Evolutionary conservation across 768 basidiomycete species (phyloP).

Genomic region (Zangia roseola): DNA sequence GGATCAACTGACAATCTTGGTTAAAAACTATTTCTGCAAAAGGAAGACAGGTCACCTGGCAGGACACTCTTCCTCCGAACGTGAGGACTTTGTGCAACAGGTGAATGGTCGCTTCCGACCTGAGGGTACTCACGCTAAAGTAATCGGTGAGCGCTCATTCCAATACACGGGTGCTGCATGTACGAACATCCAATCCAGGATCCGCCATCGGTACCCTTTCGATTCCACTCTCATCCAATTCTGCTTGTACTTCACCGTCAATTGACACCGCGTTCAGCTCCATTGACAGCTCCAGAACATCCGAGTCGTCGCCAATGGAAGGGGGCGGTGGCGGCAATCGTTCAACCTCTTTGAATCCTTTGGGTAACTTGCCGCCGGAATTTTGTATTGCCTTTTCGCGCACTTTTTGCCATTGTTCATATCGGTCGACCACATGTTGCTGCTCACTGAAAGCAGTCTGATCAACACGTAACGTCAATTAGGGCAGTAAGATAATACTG

Average conservation of each 20-base stretch:
- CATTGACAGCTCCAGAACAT: constrained; percentile 85
- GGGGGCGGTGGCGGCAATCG: constrained; percentile 78
- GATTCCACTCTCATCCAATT: constrained; percentile 77
- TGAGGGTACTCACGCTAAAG: constrained; percentile 66
- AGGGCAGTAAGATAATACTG: constrained; percentile 34
- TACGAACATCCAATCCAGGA: constrained; percentile 80
- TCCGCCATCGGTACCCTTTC: constrained; percentile 92
- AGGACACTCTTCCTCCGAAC: constrained; percentile 93
- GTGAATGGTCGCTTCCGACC: constrained; percentile 58
- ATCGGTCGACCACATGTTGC: constrained; percentile 79
- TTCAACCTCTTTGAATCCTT: constrained; percentile 64
- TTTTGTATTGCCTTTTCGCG: constrained; percentile 75
- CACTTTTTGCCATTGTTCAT: constrained; percentile 87
- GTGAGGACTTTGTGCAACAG: constrained; percentile 66
- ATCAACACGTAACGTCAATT: constrained; percentile 2
- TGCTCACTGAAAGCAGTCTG: constrained; percentile 60
- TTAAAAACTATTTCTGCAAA: constrained; percentile 12
- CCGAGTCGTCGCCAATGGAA: constrained; percentile 74
- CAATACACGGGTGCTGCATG: constrained; percentile 13
- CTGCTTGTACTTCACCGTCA: constrained; percentile 59
- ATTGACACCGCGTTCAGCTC: constrained; percentile 85
- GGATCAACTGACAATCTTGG: constrained; percentile 66
- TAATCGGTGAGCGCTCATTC: constrained; percentile 18
- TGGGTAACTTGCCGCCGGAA: constrained; percentile 67
- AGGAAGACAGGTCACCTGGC: constrained; percentile 55